A percentile compares a stretch with the other conserved stretches of the same genome.
phyloP scores from a whole-genome alignment of 768 basidiomycete species.

The Arthromyces matolae region DNA sequence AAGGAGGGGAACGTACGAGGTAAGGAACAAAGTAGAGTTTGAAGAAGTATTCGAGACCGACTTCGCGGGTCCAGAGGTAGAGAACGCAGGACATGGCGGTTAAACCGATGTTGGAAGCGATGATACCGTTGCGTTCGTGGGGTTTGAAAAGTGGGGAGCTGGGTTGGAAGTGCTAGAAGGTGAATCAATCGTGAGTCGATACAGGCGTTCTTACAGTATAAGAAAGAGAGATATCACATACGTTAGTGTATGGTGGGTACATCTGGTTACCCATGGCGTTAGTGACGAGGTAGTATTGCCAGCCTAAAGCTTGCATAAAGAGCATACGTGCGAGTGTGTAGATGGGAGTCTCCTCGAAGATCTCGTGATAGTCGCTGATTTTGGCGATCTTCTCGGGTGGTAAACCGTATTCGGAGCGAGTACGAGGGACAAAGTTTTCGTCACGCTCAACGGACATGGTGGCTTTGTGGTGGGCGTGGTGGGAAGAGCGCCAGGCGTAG shows the following conservation, averaged over 20 bases:
- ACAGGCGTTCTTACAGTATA: no score
- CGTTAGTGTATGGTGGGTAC: slow-evolving; percentile 45
- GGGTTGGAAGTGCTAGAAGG: slow-evolving; percentile 25
- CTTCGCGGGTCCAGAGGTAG: slow-evolving; percentile 33
- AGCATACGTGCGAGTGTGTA: slow-evolving; percentile 48
- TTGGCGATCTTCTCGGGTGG: slow-evolving; percentile 36
- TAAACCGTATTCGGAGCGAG: slow-evolving; percentile 40
- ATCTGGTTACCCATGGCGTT: slow-evolving; percentile 47
- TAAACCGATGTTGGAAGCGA: slow-evolving; percentile 49
- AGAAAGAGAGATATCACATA: slow-evolving; percentile 11
- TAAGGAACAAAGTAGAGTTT: slow-evolving; percentile 52
- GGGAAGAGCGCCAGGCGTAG: slow-evolving; percentile 60
- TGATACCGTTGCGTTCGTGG: slow-evolving; percentile 41
- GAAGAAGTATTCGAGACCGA: slow-evolving; percentile 37
- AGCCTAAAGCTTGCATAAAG: slow-evolving; percentile 49
- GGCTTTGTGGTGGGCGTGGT: slow-evolving; percentile 44
- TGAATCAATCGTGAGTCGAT: no score
- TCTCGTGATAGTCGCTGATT: slow-evolving; percentile 43
- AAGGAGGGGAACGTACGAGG: slow-evolving; percentile 30
- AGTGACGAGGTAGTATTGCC: slow-evolving; percentile 46
- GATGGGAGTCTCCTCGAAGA: slow-evolving; percentile 53
- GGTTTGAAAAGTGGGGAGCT: slow-evolving; percentile 50
- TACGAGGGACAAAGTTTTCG: slow-evolving; percentile 68
- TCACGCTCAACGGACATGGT: slow-evolving; percentile 77
- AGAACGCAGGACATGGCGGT: slow-evolving; percentile 37